phyloP scores from a whole-genome alignment of 2,329 filamentous ascomycete species.

The Trichocomaceae sp. region DNA sequence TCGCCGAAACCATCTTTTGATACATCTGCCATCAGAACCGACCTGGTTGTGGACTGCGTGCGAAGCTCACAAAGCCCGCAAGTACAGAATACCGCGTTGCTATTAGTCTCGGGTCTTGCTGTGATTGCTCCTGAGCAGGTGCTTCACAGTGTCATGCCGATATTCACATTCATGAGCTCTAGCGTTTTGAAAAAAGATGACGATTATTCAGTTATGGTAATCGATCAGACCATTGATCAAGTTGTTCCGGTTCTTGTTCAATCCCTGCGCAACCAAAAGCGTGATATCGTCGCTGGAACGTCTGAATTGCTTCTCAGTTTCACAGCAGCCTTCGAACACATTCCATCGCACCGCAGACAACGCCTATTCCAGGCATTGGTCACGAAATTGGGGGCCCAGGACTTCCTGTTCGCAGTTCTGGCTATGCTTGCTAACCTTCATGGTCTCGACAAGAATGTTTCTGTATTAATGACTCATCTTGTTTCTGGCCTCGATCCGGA shows the following conservation, averaged over 20 bases:
- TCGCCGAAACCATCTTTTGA: slow-evolving; percentile 54
- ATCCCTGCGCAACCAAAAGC: slow-evolving; percentile 70
- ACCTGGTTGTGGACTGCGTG: slow-evolving; percentile 89
- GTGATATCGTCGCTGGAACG: slow-evolving; percentile 71
- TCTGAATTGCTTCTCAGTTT: slow-evolving; percentile 93
- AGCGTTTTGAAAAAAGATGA: slow-evolving; percentile 88
- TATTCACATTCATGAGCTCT: slow-evolving; percentile 96
- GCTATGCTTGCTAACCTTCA: slow-evolving; percentile 90
- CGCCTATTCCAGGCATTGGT: slow-evolving; percentile 79
- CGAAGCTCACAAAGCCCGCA: slow-evolving; percentile 86
- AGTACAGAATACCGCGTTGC: slow-evolving; percentile 83
- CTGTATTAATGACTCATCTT: slow-evolving; percentile 69
- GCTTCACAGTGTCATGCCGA: slow-evolving; percentile 95
- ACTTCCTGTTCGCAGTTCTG: slow-evolving; percentile 81
- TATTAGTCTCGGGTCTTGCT: slow-evolving; percentile 80
- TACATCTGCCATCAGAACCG: slow-evolving; percentile 72
- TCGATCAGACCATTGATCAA: slow-evolving; percentile 86
- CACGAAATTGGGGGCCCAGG: slow-evolving; percentile 73
- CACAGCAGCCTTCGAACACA: slow-evolving; percentile 91
- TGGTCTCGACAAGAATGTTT: slow-evolving; percentile 64
- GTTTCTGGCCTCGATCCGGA: slow-evolving; percentile 65
- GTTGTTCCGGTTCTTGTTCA: slow-evolving; percentile 87
- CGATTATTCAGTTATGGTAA: slow-evolving; percentile 93
- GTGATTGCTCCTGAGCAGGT: slow-evolving; percentile 84
- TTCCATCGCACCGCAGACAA: slow-evolving; percentile 76